Base-by-base conservation (phyloP, 176 grass and related monocot genomes). In the Triticum urartu region DNA sequence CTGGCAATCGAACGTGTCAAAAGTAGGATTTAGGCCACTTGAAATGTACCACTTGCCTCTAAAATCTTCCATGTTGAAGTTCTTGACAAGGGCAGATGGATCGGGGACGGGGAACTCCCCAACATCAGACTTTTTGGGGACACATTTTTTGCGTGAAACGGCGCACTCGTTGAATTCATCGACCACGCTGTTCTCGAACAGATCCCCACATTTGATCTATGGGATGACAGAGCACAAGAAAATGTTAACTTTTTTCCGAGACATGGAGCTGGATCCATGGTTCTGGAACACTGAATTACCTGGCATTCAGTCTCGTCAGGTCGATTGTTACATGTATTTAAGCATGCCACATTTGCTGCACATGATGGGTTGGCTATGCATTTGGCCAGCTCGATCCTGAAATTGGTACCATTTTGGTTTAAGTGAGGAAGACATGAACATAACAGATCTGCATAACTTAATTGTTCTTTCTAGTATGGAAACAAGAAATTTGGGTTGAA, bases 251-350 rank as follows among this genome's bases (percentile, higher is more conserved):
- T 38, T 56, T 18, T 63, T 68, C 21, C 38, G n/a, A 39, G 3
- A 32, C 11, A 65, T 25, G 33, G 40, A 60, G 59, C 39, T 71
- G n/a, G 60, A 32, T 13, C 61, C 4, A 54, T 36, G 61, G 36
- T 70, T 75, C 6, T 75, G 45, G 18, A 35, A 77, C 43, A 9
- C 4, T n/a, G 68, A 87, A 85, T 14, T 78, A 99, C 97, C 94
- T 99, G 97, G 76, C 97, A 99, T 86, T 99, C 97, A 1, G 94
- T 96, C 87, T 99, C 97, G 28, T 99, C 97, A 35, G 97, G 97
- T 66, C 94, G 92, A 75, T 99, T 70, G 24, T 99, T 99, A 60
- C 97, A 96, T 5, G 94, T 96, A 42, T 99, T 91, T 91, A 99
- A 85, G 86, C 97, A 99, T 87, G 97, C 97, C 79, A 99, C 32